phyloP scores from a whole-genome alignment of 345 rosid species.

The Punica granatum region DNA sequence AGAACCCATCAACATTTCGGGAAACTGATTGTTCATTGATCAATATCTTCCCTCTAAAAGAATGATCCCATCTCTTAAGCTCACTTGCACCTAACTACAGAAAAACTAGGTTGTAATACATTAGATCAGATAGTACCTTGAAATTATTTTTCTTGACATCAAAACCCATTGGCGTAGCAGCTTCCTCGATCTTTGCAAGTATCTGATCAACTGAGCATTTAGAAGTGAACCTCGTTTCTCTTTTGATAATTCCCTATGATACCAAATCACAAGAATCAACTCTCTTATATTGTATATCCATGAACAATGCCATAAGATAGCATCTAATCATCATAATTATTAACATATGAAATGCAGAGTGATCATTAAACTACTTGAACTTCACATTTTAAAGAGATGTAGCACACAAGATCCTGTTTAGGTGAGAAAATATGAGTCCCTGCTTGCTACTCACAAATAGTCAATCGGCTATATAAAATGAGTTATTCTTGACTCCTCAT shows the following conservation, averaged over 20 bases:
- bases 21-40: neutral
- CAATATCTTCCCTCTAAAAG: neutral
- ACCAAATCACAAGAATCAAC: neutral
- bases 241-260: conserved; percentile 64
- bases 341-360: neutral
- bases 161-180: conserved; percentile 78
- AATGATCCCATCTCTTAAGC: neutral
- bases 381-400: neutral
- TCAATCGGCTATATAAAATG: neutral
- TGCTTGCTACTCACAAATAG: neutral
- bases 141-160: conserved; percentile 73
- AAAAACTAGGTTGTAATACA: neutral
- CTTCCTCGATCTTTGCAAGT: conserved; percentile 67
- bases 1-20: neutral
- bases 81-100: too few relatives aligned
- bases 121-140: conserved; percentile 41
- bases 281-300: neutral
- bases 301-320: neutral
- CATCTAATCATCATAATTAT: neutral
- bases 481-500: neutral
- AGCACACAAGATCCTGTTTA: neutral
- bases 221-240: conserved; percentile 80
- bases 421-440: neutral
- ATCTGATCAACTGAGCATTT: conserved; percentile 67
- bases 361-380: neutral